A percentile compares a stretch with the other conserved stretches of the same genome.
Evolutionary conservation across 1,139 yeast species (phyloP).

Genomic region (Meyerozyma elateridarum): DNA sequence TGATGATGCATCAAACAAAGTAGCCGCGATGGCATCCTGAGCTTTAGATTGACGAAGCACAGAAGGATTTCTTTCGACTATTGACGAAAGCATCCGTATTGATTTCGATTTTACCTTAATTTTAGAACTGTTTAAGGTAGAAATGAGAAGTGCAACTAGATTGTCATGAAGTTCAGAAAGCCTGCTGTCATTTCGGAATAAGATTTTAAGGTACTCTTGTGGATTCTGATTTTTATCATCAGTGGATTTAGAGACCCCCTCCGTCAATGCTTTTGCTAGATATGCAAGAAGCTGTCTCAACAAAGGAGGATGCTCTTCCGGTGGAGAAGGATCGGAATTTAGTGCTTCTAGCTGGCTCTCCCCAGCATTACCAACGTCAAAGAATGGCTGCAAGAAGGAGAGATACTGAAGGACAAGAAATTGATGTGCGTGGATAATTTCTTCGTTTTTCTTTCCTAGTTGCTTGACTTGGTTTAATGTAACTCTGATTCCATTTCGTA

Average conservation of each 20-base stretch:
- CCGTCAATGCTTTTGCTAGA: background rate
- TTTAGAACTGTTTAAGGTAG: conserved; percentile 46
- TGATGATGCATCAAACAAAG: conserved; percentile 59
- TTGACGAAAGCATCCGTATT: conserved; percentile 45
- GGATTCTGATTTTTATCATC: background rate
- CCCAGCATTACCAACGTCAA: background rate
- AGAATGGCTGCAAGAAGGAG: background rate
- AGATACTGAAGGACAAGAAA: background rate
- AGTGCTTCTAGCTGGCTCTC: conserved; percentile 1
- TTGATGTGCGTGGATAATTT: background rate
- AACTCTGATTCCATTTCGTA: conserved; percentile 7
- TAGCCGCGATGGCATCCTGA: conserved; percentile 46
- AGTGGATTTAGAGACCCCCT: background rate
- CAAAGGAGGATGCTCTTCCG: conserved; percentile 6
- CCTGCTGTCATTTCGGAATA: conserved; percentile 20
- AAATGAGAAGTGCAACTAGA: conserved; percentile 46
- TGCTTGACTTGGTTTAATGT: conserved; percentile 15
- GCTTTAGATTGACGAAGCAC: conserved; percentile 48
- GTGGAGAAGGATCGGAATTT: background rate
- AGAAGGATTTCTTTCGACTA: conserved; percentile 47
- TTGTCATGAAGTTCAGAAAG: conserved; percentile 38
- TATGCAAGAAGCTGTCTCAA: conserved; percentile 10
- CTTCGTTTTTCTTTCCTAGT: conserved; percentile 9
- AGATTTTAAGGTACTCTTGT: conserved; percentile 4
- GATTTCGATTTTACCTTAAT: conserved; percentile 64